phyloP scores from a whole-genome alignment of 495 filamentous ascomycete species.

The Talaromyces trachyspermus region DNA sequence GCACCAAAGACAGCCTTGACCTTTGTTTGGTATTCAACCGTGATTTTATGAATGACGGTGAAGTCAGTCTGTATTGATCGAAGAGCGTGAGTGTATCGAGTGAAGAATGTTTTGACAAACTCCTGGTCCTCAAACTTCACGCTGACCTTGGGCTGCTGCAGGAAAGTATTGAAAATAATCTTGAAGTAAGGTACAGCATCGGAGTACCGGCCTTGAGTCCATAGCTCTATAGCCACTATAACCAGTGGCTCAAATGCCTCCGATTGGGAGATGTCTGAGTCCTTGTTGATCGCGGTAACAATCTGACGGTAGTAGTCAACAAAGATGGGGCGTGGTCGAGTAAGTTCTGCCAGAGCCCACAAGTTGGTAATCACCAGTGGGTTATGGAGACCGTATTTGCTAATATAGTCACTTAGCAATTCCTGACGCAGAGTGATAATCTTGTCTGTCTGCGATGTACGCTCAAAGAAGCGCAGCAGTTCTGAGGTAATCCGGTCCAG shows the following conservation, averaged over 20 bases:
- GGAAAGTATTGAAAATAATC: slow-evolving; percentile 25
- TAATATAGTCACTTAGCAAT: slow-evolving; percentile 24
- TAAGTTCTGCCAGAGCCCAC: slow-evolving; percentile 29
- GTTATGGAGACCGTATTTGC: slow-evolving; percentile 23
- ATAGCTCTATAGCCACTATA: slow-evolving; percentile 31
- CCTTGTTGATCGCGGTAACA: slow-evolving; percentile 27
- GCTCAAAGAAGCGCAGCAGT: slow-evolving; percentile 25
- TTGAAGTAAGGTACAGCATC: slow-evolving; percentile 26
- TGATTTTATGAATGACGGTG: slow-evolving; percentile 25
- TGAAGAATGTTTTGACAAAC: slow-evolving; percentile 26
- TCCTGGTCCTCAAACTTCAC: slow-evolving; percentile 22
- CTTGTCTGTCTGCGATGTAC: slow-evolving; percentile 26
- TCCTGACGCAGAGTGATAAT: slow-evolving; percentile 25
- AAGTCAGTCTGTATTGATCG: slow-evolving; percentile 23
- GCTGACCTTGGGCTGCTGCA: slow-evolving; percentile 23
- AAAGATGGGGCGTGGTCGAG: slow-evolving; percentile 24
- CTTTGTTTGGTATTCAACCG: slow-evolving; percentile 25
- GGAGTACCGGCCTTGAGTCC: slow-evolving; percentile 26
- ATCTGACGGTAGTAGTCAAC: slow-evolving; percentile 34
- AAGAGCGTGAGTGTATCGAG: slow-evolving; percentile 26
- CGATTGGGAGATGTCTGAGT: slow-evolving; percentile 21
- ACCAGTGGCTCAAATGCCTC: slow-evolving; percentile 30
- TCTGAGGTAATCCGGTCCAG: slow-evolving; percentile 19
- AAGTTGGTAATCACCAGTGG: slow-evolving; percentile 26
- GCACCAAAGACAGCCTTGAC: slow-evolving; percentile 25